Evolutionary conservation across 192 early-diverging fungal species (phyloP).

Genomic region (Podila epigama): DNA sequence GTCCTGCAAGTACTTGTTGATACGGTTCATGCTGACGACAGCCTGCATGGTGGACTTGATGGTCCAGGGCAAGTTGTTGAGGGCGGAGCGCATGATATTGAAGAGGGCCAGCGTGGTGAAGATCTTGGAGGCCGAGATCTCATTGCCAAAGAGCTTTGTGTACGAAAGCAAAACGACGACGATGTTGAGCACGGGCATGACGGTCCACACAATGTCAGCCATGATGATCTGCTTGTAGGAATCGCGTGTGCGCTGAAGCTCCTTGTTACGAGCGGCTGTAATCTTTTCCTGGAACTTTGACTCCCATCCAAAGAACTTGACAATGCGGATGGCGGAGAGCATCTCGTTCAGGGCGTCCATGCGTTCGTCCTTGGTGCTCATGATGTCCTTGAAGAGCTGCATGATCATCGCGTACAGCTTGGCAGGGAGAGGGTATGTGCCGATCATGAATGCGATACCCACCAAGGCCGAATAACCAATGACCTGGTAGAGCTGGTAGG

Average conservation of each 20-base stretch:
- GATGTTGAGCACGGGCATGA: constrained; percentile 68
- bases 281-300: constrained; percentile 73
- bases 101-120: constrained; percentile 80
- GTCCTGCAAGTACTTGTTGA: constrained; percentile 78
- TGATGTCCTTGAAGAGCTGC: constrained; percentile 58
- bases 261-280: constrained; percentile 62
- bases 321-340: constrained; percentile 79
- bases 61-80: constrained; percentile 67
- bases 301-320: constrained; percentile 95
- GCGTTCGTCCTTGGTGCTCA: constrained; percentile 77
- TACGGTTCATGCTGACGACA: constrained; percentile 68
- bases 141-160: constrained; percentile 59
- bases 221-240: constrained; percentile 62
- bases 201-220: constrained; percentile 60
- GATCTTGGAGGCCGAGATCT: constrained; percentile 50
- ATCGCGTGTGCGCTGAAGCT: constrained; percentile 61
- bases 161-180: constrained; percentile 66
- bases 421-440: constrained; percentile 66
- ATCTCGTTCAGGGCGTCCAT: constrained; percentile 86
- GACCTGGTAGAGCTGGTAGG: constrained; percentile 72
- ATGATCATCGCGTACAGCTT: constrained; percentile 56
- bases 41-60: constrained; percentile 63
- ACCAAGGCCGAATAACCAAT: constrained; percentile 84
- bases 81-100: constrained; percentile 67
- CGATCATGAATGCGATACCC: constrained; percentile 71